A percentile compares a stretch with the other conserved stretches of the same genome.
Evolutionary conservation across 208 protist genomes (phyloP).

Genomic region (Acanthamoeba triangularis): DNA sequence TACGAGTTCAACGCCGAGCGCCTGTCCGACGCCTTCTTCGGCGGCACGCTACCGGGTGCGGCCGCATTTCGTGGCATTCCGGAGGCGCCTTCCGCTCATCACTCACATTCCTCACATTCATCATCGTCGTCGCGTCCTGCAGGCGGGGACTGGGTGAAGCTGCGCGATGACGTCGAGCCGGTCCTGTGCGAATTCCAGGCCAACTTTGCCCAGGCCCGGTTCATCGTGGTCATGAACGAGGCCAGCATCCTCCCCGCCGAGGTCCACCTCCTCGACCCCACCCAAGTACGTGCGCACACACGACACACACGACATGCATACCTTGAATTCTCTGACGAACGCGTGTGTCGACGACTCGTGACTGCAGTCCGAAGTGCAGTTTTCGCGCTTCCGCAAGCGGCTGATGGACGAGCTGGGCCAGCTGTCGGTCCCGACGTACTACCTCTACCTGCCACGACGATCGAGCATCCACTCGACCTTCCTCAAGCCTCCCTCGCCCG

Average conservation of each 20-base stretch:
- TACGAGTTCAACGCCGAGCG: background rate
- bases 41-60: background rate
- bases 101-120: background rate
- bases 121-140: background rate
- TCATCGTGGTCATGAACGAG: slow-evolving; percentile 49
- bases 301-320: background rate
- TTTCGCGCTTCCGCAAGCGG: background rate
- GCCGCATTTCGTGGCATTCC: background rate
- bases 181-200: background rate
- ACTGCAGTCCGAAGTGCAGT: background rate
- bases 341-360: background rate
- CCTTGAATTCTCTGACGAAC: background rate
- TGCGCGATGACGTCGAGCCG: background rate
- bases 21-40: slow-evolving; percentile 44
- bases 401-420: background rate
- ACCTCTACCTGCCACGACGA: slow-evolving; percentile 3
- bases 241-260: slow-evolving; percentile 5
- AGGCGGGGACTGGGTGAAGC: slow-evolving; percentile 27
- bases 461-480: background rate
- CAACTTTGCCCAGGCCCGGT: background rate
- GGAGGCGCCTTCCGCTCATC: background rate
- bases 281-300: background rate
- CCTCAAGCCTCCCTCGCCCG: background rate
- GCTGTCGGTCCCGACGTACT: background rate
- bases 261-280: background rate